Evolutionary conservation across 441 rosid species (phyloP), one percentile per base, ranked within the genome.

Genomic region (Eruca vesicaria): DNA sequence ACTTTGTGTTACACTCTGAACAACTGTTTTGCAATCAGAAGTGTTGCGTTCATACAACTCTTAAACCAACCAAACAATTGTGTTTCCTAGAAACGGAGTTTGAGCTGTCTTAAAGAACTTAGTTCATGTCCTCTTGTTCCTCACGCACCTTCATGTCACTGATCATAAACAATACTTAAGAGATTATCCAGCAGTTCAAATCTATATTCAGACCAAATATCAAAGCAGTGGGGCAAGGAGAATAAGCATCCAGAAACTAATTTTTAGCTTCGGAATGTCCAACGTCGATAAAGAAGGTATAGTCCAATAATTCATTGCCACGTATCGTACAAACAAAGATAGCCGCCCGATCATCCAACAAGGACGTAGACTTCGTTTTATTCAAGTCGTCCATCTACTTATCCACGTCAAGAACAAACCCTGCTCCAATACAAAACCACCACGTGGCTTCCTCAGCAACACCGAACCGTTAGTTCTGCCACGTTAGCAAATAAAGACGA

Each of bases 321-420:
- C 72, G 72, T 53, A 9, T 53, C n/a, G 1, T 0, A 5, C 0
- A 6, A 5, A 9, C 3, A 53, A 55, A 53, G 3, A 19, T 52
- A 32, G 62, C 52, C 72, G 50, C 33, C 33, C 50, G 21, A 68
- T 53, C 50, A 12, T 12, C 71, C 62, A 68, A 53, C 71, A 32
- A 31, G 20, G 71, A 33, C n/a, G 31, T 33, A 10, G 32, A 68
- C 32, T 19, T 31, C 4, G 6, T n/a, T 12, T 15, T 15, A 45
- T 62, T 71, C 35, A 71, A 71, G 41, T 60, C 57, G 12, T 41
- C 73, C 73, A 61, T 21, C 67, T 14, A 63, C 65, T 60, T 52
- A 64, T 70, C 75, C 79, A 76, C 79, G 80, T 76, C 75, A 7
- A 70, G 59, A 19, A 48, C 21, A 8, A 48, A 48, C 55, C 55